These are phyloP conservation scores for Pichia sp. DNA, from an alignment of 1,139 yeast species.

Conservation along the genomic window DNA sequence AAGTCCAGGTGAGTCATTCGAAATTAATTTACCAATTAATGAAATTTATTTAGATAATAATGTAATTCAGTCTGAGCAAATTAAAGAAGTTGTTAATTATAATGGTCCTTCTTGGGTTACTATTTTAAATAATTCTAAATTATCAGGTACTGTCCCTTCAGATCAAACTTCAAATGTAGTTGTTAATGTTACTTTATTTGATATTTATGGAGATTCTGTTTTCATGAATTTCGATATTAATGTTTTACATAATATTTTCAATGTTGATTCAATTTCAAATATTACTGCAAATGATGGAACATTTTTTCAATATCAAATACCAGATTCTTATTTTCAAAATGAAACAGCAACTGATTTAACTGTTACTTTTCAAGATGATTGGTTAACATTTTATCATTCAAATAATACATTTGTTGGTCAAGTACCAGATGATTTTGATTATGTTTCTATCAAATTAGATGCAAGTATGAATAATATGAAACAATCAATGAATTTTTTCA, in stretches of 20 bases:
- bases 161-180: slow-evolving; percentile 33
- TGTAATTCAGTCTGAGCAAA: slow-evolving; percentile 42
- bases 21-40: slow-evolving; percentile 54
- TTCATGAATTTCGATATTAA: slow-evolving; percentile 49
- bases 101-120: slow-evolving; percentile 58
- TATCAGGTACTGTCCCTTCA: slow-evolving; percentile 58
- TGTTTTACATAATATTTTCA: slow-evolving; percentile 46
- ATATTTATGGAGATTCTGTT: slow-evolving; percentile 59
- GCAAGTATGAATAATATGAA: slow-evolving; percentile 42
- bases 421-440: slow-evolving; percentile 55
- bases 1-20: slow-evolving; percentile 51
- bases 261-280: slow-evolving; percentile 44
- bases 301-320: slow-evolving; percentile 49
- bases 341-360: slow-evolving; percentile 43
- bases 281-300: slow-evolving; percentile 62
- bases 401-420: slow-evolving; percentile 66
- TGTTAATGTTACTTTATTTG: slow-evolving; percentile 55
- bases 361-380: slow-evolving; percentile 42
- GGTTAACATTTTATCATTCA: slow-evolving; percentile 57
- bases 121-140: slow-evolving; percentile 37
- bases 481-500: slow-evolving; percentile 43
- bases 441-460: slow-evolving; percentile 42
- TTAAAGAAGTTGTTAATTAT: slow-evolving; percentile 44
- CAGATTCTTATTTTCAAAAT: slow-evolving; percentile 51
- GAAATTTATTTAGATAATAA: slow-evolving; percentile 55